Percentiles rank a stretch among this genome's conserved stretches.
Conservation (phyloP, 306 rosid genomes). For the Fragaria vesca region DNA sequence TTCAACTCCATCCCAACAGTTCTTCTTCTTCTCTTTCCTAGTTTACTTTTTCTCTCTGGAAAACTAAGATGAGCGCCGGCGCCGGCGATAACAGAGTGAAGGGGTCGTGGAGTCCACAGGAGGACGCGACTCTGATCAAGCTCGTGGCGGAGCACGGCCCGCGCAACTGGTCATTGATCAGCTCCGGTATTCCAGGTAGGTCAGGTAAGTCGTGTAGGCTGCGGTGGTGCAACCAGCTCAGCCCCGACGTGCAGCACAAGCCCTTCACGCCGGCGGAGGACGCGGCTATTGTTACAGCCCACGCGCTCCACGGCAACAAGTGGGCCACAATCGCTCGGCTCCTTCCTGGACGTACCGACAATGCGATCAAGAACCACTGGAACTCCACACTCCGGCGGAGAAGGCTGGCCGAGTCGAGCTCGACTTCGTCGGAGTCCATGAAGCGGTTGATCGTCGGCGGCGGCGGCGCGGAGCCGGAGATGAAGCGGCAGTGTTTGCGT, state of each 20-base stretch:
- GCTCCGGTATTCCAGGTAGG: conserved; percentile 70
- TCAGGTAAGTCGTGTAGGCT: conserved; percentile 88
- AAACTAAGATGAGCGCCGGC: not conserved
- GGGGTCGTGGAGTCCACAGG: conserved; percentile 87
- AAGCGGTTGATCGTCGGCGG: conserved; percentile 3
- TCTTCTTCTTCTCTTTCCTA: not conserved
- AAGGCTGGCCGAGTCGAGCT: conserved; percentile 12
- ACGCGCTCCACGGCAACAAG: conserved; percentile 73
- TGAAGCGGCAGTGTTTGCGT: conserved; percentile 39
- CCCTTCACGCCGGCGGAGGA: conserved; percentile 74
- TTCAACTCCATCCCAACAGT: not conserved
- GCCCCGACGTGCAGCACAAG: conserved; percentile 85
- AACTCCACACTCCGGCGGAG: conserved; percentile 82
- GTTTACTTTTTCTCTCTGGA: not conserved
- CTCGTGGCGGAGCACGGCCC: conserved; percentile 67
- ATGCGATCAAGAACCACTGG: conserved; percentile 96
- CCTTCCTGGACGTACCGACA: conserved; percentile 84
- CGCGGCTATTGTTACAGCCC: conserved; percentile 53
- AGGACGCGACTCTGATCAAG: conserved; percentile 58
- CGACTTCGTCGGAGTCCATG: conserved; percentile 25
- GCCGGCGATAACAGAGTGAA: conserved; percentile 42
- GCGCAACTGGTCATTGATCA: conserved; percentile 74
- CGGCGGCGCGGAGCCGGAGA: not conserved
- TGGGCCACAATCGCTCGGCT: conserved; percentile 95
- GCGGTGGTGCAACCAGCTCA: conserved; percentile 91